phyloP scores from a whole-genome alignment of 768 basidiomycete species.

The Dioszegia aurantiaca region DNA sequence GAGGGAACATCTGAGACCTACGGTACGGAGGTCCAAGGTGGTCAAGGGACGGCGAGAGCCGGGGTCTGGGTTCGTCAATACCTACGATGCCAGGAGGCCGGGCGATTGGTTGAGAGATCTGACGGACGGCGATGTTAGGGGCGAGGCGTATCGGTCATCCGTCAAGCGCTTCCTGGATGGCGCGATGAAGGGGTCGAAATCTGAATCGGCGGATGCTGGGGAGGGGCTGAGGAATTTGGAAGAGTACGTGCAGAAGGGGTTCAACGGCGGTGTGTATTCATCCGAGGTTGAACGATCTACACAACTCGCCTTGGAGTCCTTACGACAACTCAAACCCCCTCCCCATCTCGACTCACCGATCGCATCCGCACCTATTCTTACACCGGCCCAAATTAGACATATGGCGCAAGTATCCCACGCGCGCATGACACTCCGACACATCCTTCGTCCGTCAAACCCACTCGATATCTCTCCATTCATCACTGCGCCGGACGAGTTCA shows the following conservation, averaged over 20 bases:
- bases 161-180: conserved; percentile 42
- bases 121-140: conserved; percentile 31
- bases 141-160: conserved; percentile 45
- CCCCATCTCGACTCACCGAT: not conserved
- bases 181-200: conserved; percentile 27
- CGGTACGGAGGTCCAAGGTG: not conserved
- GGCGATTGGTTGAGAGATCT: conserved; percentile 36
- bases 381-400: not conserved
- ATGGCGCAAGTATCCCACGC: conserved; percentile 8
- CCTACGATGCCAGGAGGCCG: conserved; percentile 28
- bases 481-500: conserved; percentile 29
- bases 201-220: not conserved
- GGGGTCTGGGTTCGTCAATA: conserved; percentile 21
- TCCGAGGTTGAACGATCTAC: not conserved
- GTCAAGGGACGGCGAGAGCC: not conserved
- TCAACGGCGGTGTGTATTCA: conserved; percentile 10
- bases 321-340: not conserved
- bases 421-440: conserved; percentile 18
- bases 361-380: not conserved
- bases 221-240: not conserved
- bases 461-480: conserved; percentile 39
- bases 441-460: conserved; percentile 22
- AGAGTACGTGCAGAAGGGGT: conserved; percentile 8
- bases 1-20: conserved; percentile 27
- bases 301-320: not conserved